Evolutionary conservation across 371 early-diverging fungal genomes (phyloP), one percentile per base, ranked within the genome.

Genomic region (Blakeslea trispora): DNA sequence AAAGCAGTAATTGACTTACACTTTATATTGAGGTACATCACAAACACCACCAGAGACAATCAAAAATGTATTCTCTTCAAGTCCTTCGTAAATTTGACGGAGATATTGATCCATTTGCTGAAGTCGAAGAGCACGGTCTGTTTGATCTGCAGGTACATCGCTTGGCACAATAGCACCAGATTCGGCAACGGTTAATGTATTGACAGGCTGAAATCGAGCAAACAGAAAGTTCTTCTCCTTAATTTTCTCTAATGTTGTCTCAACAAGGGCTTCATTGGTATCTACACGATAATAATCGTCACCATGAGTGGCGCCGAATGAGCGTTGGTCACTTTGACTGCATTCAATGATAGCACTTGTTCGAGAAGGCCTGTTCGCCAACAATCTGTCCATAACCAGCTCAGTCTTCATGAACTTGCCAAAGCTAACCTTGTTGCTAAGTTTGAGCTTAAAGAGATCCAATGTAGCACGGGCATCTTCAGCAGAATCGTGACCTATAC

Each of bases 381-480:
- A 45, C 24, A 86, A 57, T 18, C 86, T 75, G 22, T 81, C 72
- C 57, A 83, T 81, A 10, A 81, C 57, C 13, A 81, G 61, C 32
- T 83, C 85, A 0, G 72, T 62, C 23, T 75, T 69, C 40, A 69
- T 70, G 37, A 67, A 72, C 40, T 64, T 67, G 15, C 86, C 87
- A 61, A 77, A 87, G 5, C 71, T 59, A 10, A 69, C 61, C 0
- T 81, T 81, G 13, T 78, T 71, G 23, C 64, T 42, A 24, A 88
- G 31, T 49, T 85, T 88, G 42, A 83, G 69, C 61, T 81, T 78
- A 43, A 87, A 77, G 6, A 93, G 58, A 55, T 92, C 91, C 56
- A 93, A 61, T 14, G 85, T 80, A 10, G 92, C 82, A 45, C 69
- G 57, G 5, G 92, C 90, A 77, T 93, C 94, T 72, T 91, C 91